Percentiles rank a stretch among this genome's conserved stretches.
Conservation (phyloP, 148 eudicot species). For the Vaccinium myrtillus region DNA sequence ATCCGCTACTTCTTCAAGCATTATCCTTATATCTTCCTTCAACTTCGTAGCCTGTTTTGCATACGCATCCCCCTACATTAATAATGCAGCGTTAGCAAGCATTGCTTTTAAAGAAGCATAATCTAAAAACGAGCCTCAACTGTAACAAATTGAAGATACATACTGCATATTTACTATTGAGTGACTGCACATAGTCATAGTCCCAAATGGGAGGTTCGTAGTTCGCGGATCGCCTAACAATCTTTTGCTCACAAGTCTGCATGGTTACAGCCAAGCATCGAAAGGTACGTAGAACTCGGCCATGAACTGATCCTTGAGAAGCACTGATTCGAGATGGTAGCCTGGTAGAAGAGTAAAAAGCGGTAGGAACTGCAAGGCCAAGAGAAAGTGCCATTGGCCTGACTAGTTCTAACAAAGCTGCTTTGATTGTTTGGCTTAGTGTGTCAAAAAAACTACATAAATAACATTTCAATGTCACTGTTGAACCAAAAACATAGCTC, state of each 20-base stretch:
- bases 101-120: background rate
- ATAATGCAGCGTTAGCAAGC: background rate
- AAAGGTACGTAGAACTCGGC: background rate
- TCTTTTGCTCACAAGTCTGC: background rate
- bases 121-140: background rate
- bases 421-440: background rate
- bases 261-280: background rate
- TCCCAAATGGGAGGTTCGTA: conserved; percentile 10
- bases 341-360: background rate
- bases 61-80: background rate
- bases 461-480: background rate
- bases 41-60: background rate
- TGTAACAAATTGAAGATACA: background rate
- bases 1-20: background rate
- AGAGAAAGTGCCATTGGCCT: background rate
- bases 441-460: background rate
- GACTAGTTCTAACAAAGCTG: background rate
- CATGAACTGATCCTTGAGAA: background rate
- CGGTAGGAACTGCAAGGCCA: background rate
- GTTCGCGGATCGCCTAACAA: background rate
- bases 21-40: background rate
- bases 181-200: background rate
- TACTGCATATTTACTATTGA: background rate
- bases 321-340: background rate
- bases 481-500: background rate